phyloP scores from a whole-genome alignment of 2,329 filamentous ascomycete genomes.

The Colletotrichum sansevieriae region DNA sequence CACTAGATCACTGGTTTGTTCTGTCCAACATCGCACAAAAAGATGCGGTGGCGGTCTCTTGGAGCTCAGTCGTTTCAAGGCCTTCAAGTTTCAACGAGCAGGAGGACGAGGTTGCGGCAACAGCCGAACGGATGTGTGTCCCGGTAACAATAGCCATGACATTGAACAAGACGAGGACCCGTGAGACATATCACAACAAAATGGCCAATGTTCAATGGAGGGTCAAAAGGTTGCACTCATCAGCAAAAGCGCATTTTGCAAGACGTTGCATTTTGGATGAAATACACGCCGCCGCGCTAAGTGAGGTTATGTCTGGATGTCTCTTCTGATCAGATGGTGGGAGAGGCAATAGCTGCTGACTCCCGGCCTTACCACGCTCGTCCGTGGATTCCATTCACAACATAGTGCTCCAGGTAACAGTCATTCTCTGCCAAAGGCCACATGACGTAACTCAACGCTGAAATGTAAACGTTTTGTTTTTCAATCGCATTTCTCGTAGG shows the following conservation, averaged over 20 bases:
- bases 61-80: not conserved
- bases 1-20: not conserved
- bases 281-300: slow-evolving; percentile 7
- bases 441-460: slow-evolving; percentile 26
- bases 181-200: slow-evolving; percentile 28
- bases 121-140: slow-evolving; percentile 6
- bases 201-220: slow-evolving; percentile 18
- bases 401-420: not conserved
- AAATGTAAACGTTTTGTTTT: slow-evolving; percentile 10
- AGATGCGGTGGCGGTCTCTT: not conserved
- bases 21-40: not conserved
- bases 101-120: slow-evolving; percentile 2
- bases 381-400: not conserved
- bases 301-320: not conserved
- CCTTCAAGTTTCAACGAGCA: not conserved
- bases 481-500: slow-evolving; percentile 7
- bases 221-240: slow-evolving; percentile 10
- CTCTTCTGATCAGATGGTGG: not conserved
- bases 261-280: slow-evolving; percentile 16
- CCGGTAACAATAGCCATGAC: not conserved
- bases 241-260: slow-evolving; percentile 12
- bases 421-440: slow-evolving; percentile 23
- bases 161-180: not conserved
- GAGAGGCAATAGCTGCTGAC: not conserved
- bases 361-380: slow-evolving; percentile 1